Conservation (phyloP, 1,139 yeast species). For the Tardiomyces blankii region DNA sequence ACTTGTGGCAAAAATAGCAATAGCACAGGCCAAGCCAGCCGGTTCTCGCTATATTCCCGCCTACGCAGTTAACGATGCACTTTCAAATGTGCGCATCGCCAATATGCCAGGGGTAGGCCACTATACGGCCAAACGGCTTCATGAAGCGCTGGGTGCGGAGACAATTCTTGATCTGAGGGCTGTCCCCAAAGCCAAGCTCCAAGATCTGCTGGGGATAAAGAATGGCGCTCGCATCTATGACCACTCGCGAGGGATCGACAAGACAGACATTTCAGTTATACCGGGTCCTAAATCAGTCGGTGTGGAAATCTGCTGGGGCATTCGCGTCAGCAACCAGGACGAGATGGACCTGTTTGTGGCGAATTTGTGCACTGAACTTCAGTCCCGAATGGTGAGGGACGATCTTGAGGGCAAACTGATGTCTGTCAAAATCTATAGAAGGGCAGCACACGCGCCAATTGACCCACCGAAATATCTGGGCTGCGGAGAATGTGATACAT, state of each 20-base stretch:
- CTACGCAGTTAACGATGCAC: constrained; percentile 27
- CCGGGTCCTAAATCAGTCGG: constrained; percentile 64
- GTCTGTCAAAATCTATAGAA: constrained; percentile 50
- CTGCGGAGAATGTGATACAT: constrained; percentile 64
- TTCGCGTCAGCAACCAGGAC: constrained; percentile 48
- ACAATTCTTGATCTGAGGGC: constrained; percentile 30
- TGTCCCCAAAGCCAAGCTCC: constrained; percentile 31
- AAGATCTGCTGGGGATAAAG: constrained; percentile 48
- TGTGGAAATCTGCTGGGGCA: constrained; percentile 88
- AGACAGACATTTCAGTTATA: constrained; percentile 40
- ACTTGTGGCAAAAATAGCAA: constrained; percentile 67
- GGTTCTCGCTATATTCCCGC: constrained; percentile 38
- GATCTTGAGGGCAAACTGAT: constrained; percentile 45
- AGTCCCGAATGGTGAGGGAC: constrained; percentile 37
- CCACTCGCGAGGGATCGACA: constrained; percentile 59
- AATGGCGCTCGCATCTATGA: constrained; percentile 54
- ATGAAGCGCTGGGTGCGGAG: constrained; percentile 15
- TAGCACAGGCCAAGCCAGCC: constrained; percentile 69
- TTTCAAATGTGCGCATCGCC: constrained; percentile 36
- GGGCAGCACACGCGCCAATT: constrained; percentile 57
- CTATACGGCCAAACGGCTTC: constrained; percentile 38
- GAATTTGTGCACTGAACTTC: constrained; percentile 49
- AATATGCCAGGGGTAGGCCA: constrained; percentile 84
- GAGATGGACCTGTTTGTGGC: constrained; percentile 58
- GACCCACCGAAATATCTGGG: constrained; percentile 76